phyloP scores from a whole-genome alignment of 257 asterid genomes.

The Echium plantagineum region DNA sequence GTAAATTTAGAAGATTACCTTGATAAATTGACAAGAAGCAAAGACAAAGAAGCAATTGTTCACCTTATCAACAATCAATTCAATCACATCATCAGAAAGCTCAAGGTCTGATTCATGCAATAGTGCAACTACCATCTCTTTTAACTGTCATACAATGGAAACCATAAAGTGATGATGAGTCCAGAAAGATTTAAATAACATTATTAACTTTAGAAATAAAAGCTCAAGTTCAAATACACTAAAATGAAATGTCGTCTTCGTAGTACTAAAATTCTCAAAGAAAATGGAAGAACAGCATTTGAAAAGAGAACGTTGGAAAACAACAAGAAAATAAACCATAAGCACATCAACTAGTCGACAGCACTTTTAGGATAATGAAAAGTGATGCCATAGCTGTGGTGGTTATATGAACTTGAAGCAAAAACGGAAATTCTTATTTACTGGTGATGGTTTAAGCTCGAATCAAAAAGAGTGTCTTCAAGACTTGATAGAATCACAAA shows the following conservation, averaged over 20 bases:
- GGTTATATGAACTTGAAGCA: too few species aligned
- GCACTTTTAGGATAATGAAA: too few species aligned
- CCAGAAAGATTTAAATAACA: too few species aligned
- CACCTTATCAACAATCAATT: conserved; percentile 72
- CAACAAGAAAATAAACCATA: background rate
- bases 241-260: too few species aligned
- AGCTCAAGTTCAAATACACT: too few species aligned
- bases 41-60: background rate
- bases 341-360: too few species aligned
- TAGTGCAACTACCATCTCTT: conserved; percentile 87
- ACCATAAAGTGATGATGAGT: background rate
- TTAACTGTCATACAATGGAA: conserved; percentile 31
- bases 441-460: too few species aligned
- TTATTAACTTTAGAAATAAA: too few species aligned
- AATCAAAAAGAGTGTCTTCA: too few species aligned
- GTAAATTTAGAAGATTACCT: background rate
- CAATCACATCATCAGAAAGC: conserved; percentile 67
- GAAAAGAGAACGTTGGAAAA: background rate
- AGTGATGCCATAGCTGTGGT: too few species aligned
- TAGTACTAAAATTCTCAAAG: too few species aligned
- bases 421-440: too few species aligned
- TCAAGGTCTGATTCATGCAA: conserved; percentile 67
- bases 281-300: background rate
- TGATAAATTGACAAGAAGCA: background rate
- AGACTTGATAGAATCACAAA: background rate